Evolutionary conservation across 305 asterid species (phyloP).

Genomic region (Fraxinus nigra): DNA sequence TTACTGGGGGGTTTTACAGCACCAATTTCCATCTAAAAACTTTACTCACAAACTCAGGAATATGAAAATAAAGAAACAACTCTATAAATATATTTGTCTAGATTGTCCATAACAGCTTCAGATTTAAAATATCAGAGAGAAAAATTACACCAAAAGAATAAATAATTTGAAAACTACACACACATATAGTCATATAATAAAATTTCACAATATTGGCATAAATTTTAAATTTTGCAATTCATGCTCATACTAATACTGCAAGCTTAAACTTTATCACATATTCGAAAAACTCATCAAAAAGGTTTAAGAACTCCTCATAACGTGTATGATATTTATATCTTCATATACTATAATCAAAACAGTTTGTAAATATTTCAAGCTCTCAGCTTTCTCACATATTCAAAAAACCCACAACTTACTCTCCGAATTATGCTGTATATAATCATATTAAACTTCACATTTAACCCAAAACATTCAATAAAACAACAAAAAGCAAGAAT

Average conservation of each 20-base stretch:
- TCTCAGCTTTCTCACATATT: neutral
- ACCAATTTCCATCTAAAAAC: neutral
- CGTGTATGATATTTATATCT: neutral
- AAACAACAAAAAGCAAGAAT: neutral
- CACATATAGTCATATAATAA: neutral
- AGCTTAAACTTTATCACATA: neutral
- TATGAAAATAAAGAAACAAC: neutral
- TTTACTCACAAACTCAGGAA: neutral
- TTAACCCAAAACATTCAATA: neutral
- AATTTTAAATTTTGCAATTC: neutral
- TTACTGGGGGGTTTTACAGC: neutral
- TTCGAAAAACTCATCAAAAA: neutral
- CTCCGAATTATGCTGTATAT: neutral
- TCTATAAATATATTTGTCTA: neutral
- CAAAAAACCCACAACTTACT: neutral
- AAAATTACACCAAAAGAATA: neutral
- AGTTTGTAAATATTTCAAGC: constrained; percentile 8
- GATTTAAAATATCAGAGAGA: neutral
- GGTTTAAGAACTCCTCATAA: neutral
- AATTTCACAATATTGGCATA: neutral
- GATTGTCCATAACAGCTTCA: neutral
- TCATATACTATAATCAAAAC: neutral
- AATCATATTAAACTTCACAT: neutral
- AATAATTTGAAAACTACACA: neutral
- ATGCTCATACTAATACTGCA: neutral